Conservation (phyloP, 495 filamentous ascomycete genomes). For the Hypoxylon perforatum region DNA sequence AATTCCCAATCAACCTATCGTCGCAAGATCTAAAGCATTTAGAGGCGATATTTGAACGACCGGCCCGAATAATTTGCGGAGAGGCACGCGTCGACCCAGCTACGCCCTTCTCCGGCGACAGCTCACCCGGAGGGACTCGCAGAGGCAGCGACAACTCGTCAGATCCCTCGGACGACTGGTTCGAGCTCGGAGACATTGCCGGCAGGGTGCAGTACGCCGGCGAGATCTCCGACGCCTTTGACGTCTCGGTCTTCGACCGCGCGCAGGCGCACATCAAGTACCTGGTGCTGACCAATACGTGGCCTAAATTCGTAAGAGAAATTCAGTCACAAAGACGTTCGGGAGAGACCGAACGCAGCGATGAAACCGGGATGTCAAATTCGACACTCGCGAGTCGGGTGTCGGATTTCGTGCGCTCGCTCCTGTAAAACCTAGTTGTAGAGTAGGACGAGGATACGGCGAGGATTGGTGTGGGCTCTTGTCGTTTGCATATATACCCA, state of each 20-base stretch:
- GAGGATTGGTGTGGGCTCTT: neutral
- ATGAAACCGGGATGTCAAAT: conserved; percentile 9
- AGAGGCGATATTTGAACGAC: conserved; percentile 61
- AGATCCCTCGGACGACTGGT: conserved; percentile 21
- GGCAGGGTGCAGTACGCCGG: conserved; percentile 39
- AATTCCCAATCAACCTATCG: conserved; percentile 69
- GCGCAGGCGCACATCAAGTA: conserved; percentile 73
- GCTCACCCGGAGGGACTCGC: neutral
- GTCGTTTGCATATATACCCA: conserved; percentile 15
- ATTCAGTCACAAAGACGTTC: conserved; percentile 26
- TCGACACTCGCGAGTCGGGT: conserved; percentile 26
- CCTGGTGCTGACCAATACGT: conserved; percentile 75
- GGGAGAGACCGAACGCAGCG: conserved; percentile 25
- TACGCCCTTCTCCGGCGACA: conserved; percentile 30
- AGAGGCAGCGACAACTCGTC: conserved; percentile 7
- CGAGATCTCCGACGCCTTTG: conserved; percentile 62
- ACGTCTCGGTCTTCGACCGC: conserved; percentile 64
- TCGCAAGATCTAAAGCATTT: conserved; percentile 58
- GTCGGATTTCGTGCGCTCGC: conserved; percentile 12
- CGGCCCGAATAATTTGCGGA: conserved; percentile 41
- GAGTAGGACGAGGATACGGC: neutral
- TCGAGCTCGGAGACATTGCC: conserved; percentile 31
- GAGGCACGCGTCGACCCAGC: conserved; percentile 33
- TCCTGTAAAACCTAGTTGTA: neutral
- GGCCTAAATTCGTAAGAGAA: conserved; percentile 69